phyloP scores from a whole-genome alignment of 2,329 filamentous ascomycete species.

The Aureobasidium sp. region DNA sequence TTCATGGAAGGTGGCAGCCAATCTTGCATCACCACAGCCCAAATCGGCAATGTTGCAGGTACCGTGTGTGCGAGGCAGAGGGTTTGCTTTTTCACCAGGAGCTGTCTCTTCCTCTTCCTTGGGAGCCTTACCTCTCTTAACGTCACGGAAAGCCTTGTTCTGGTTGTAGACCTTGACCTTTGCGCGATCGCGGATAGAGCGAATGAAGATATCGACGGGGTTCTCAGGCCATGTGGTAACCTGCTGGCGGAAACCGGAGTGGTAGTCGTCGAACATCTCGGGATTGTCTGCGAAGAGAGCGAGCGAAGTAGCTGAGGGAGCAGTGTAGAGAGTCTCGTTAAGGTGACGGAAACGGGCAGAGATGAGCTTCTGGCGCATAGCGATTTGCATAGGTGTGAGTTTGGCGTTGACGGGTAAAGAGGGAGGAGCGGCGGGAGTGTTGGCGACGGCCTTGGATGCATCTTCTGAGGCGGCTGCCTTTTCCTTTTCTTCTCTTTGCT shows the following conservation, averaged over 20 bases:
- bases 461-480: conserved; percentile 32
- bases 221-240: conserved; percentile 96
- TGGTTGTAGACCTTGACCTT: conserved; percentile 36
- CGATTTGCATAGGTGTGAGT: conserved; percentile 83
- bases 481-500: background rate
- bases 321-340: conserved; percentile 94
- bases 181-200: conserved; percentile 60
- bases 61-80: conserved; percentile 64
- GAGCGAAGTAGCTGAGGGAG: conserved; percentile 75
- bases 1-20: conserved; percentile 60
- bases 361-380: conserved; percentile 91
- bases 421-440: conserved; percentile 24
- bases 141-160: conserved; percentile 24
- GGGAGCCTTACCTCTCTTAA: conserved; percentile 33
- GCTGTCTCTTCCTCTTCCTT: conserved; percentile 19
- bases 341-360: conserved; percentile 95
- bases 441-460: conserved; percentile 13
- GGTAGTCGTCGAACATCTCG: conserved; percentile 93
- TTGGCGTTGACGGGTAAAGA: conserved; percentile 40
- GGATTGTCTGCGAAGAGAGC: conserved; percentile 74
- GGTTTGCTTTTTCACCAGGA: conserved; percentile 18
- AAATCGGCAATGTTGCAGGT: conserved; percentile 78
- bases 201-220: conserved; percentile 81
- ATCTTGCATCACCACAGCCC: conserved; percentile 83
- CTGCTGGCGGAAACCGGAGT: conserved; percentile 91